Percentiles rank a stretch among this genome's conserved stretches.
phyloP scores from a whole-genome alignment of 306 rosid species.

The Prunus dulcis region DNA sequence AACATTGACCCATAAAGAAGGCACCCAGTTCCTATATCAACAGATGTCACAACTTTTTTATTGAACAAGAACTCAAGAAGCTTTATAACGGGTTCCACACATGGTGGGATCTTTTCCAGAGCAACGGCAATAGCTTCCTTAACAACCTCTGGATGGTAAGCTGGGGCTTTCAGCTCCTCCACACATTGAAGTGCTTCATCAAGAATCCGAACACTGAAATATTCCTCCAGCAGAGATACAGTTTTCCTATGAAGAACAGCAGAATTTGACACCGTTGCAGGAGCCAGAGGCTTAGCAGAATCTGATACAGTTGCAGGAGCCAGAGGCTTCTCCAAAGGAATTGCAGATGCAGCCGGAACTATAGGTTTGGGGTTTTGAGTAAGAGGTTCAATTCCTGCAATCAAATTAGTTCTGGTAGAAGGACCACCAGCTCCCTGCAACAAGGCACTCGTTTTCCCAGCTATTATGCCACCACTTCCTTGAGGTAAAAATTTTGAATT shows the following conservation, averaged over 20 bases:
- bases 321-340: conserved; percentile 17
- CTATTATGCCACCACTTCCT: conserved; percentile 33
- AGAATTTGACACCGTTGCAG: conserved; percentile 11
- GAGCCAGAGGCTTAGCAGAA: conserved; percentile 23
- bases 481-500: conserved; percentile 39
- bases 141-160: conserved; percentile 34
- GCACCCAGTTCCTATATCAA: conserved; percentile 37
- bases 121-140: conserved; percentile 33
- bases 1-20: conserved; percentile 33
- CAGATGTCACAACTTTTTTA: conserved; percentile 23
- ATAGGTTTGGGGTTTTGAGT: conserved; percentile 17
- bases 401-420: conserved; percentile 2
- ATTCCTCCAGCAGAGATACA: conserved; percentile 39
- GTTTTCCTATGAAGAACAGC: conserved; percentile 32
- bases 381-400: conserved; percentile 11
- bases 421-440: conserved; percentile 31
- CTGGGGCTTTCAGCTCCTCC: conserved; percentile 38
- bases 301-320: conserved; percentile 6
- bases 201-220: conserved; percentile 37
- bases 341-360: conserved; percentile 1
- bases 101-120: conserved; percentile 39
- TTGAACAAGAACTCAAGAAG: conserved; percentile 31
- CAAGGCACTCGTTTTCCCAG: conserved; percentile 40
- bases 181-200: conserved; percentile 47
- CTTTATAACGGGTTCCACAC: conserved; percentile 28